Evolutionary conservation across 75 land plant genomes (phyloP), one percentile per base, ranked within the genome.

Genomic region (Sequoia sempervirens): DNA sequence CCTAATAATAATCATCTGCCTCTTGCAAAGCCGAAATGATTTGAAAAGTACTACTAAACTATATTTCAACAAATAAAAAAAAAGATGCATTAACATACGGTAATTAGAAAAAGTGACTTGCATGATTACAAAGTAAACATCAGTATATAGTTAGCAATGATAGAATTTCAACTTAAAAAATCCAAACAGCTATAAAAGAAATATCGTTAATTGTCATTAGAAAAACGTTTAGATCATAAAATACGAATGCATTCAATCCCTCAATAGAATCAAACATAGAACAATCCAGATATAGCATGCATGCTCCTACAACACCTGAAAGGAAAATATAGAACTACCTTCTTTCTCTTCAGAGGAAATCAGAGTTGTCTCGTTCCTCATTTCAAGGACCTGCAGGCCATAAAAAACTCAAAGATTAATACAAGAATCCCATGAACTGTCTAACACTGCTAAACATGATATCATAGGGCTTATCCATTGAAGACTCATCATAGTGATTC

Each of bases 301-400:
- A 5, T 28, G 32, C 28, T 68, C 32, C 32, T 68, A 68, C 13
- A 23, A 68, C 72, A 23, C 10, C 7, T 68, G 8, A 68, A 68
- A 68, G 11, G 32, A n/a, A n/a, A 68, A n/a, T 68, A 3, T 68
- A 70, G 36, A 2, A 11, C 32, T 70, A 70, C 73, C 73, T 70
- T 70, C 73, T 70, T 32, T 70, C 73, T 70, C 73, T 70, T 70
- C 73, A 11, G 36, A 70, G 12, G 73, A 70, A 70, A 70, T 30
- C 36, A 13, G 4, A 32, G 37, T 32, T 70, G 73, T 30, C 12
- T 70, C 73, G 36, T 30, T 70, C 73, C 73, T 70, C 73, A 70
- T 61, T 26, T 70, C 73, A 70, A 70, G 73, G 32, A 70, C 36
- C 73, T 70, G 73, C 73, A 11, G 73, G 13, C 36, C 32, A 70